Base-by-base conservation (phyloP, 345 rosid genomes). In the Pugionium cornutum region DNA sequence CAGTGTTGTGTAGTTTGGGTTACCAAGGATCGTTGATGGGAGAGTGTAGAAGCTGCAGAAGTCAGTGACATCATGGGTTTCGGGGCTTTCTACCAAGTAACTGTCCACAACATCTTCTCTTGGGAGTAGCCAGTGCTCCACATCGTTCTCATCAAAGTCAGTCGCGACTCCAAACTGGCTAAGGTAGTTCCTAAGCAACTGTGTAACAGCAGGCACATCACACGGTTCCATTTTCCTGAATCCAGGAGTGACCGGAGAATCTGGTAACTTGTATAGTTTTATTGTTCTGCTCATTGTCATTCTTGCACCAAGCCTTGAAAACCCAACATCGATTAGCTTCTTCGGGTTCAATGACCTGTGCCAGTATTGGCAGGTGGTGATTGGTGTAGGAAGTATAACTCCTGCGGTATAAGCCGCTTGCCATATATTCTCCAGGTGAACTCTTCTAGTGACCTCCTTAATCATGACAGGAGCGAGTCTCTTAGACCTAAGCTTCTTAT, bases 111-210 rank as follows among this genome's bases (percentile, higher is more conserved):
- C 59, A 54, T 36, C 59, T 28, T 35, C 32, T 40, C 59, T 54
- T 4, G 59, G 59, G 59, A 54, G 59, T 7, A 54, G 59, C 59
- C 59, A 54, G 1, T 54, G 59, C 44, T 54, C 59, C 4, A 54
- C 59, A 26, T 54, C 59, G 25, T 36, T 54, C 11, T 35, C 44
- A 54, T 54, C 59, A 36, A 54, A 54, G 44, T 54, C 59, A 2
- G 59, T 35, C 0, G 59, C 59, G 7, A 54, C 44, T 9, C 9
- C 4, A 26, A 54, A 54, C 59, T 54, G 59, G 1, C 44, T 36
- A 7, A 54, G 59, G 37, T 54, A 54, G 26, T 8, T 54, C 44
- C 32, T 35, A 0, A 54, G 59, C 32, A 54, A 26, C 42, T 26
- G n/a, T 26, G 59, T 54, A 0, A 54, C 59, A 8, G 59, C 59